Base-by-base conservation (phyloP, 1,284 basidiomycete species). In the Mycena citricolor region DNA sequence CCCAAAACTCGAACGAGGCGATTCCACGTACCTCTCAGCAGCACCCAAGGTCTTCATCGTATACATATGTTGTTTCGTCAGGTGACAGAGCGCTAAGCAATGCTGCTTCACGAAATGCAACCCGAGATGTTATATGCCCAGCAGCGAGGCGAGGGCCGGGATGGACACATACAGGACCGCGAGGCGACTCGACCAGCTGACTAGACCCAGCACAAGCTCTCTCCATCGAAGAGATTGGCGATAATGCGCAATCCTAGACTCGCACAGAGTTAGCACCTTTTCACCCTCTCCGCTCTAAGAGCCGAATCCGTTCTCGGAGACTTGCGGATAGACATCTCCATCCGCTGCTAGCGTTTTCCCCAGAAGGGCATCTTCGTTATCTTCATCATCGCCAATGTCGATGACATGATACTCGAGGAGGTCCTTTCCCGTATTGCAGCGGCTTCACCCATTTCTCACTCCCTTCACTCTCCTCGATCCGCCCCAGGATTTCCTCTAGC, bases 1-100 rank as follows among this genome's bases (percentile, higher is more conserved):
- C 21, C 71, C 70, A 3, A 78, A n/a, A n/a, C n/a, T 77, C 74
- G 47, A 73, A 77, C 20, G 77, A 55, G 8, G 74, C 74, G 14
- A 77, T 66, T 8, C 71, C 73, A 21, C 76, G 72, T 2, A 63
- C 62, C 39, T 69, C 67, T 10, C 73, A 62, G 52, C 75, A 78
- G 56, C 76, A 78, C 42, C 57, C 75, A 77, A 3, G 62, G 55
- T n/a, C n/a, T n/a, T n/a, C n/a, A 2, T 61, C 67, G 49, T 77
- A 75, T 6, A 78, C 64, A 7, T 76, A 60, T 26, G 52, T 38
- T 10, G 47, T 42, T 17, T 74, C 39, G 25, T 68, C 64, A 20
- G 65, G 61, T 5, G 64, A 65, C 4, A 53, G 17, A 4, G 8
- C 29, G 8, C 47, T 44, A 2, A 67, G 67, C 4, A 60, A 55